Evolutionary conservation across 345 rosid species (phyloP).

Genomic region (Eucalyptus regnans): DNA sequence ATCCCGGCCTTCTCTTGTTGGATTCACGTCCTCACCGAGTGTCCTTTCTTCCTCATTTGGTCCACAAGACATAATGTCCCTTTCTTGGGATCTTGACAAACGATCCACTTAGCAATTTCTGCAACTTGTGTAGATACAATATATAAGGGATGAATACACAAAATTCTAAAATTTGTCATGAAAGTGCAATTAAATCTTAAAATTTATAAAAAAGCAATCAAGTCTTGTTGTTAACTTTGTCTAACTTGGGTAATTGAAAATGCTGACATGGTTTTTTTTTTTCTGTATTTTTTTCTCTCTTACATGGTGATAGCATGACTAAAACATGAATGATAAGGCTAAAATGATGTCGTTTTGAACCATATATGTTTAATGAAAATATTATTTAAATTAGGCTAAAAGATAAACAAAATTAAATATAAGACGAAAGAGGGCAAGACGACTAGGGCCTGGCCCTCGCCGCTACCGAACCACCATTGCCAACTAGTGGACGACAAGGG

Average conservation of each 20-base stretch:
- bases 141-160: background rate
- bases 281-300: no score
- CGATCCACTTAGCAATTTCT: background rate
- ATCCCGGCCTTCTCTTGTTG: background rate
- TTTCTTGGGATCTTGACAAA: background rate
- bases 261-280: no score
- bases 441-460: rapidly evolving
- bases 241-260: background rate
- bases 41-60: background rate
- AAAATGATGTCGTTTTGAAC: background rate
- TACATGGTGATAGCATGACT: background rate
- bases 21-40: background rate
- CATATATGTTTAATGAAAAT: background rate
- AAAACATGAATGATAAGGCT: no score
- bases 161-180: rapidly evolving
- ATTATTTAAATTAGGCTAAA: background rate
- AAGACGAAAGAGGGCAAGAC: background rate
- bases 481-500: no score
- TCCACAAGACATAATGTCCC: background rate
- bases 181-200: no score
- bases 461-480: rapidly evolving
- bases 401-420: no score
- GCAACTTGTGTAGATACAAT: background rate
- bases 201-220: no score
- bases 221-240: no score